Base-by-base conservation (phyloP, 169 alveolate species). In the Plasmodium blacklocki region DNA sequence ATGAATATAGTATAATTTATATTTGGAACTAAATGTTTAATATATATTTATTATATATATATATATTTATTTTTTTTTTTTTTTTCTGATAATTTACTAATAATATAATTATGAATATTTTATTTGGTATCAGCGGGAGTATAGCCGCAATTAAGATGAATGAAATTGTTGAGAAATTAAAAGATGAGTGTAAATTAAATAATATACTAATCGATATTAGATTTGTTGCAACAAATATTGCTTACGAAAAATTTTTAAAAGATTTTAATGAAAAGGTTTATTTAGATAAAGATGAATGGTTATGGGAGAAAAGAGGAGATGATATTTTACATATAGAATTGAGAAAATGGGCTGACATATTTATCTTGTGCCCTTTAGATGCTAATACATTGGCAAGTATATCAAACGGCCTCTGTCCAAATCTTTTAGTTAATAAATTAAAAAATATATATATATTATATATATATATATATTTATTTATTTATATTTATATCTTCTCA, bases 351-450 rank as follows among this genome's bases (percentile, higher is more conserved):
- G 98, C 98, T 1, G 97, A 96, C 45, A 49, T 96, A 8, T 92
- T 97, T 14, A 76, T 97, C 7, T 95, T 98, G 5, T 97, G 98
- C 19, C 99, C 99, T 5, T 72, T 97, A 62, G 95, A 97, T 29
- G 99, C 99, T 18, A 98, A 98, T 92, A 97, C 99, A 11, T 68
- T 98, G 29, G 99, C 98, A 2, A 97, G 97, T 87, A 60, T 98
- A 2, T 76, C 98, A 2, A 76, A 92, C 67, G 99, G 99, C 5
- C 87, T 96, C 29, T 97, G 99, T 89, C 99, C 98, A 91, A 97
- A 97, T 62, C 83, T 98, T 29, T 92, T 97, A 89, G 98, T 95
- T 68, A 58, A 88, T 45, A 29, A 64, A 50, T 43, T 19, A 29
- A 18, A 52, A 19, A 23, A 19, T 18, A 76, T 54, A n/a, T 19